Evolutionary conservation across 1,284 basidiomycete species (phyloP), one percentile per base, ranked within the genome.

Genomic region (Melampsora allii-populina): DNA sequence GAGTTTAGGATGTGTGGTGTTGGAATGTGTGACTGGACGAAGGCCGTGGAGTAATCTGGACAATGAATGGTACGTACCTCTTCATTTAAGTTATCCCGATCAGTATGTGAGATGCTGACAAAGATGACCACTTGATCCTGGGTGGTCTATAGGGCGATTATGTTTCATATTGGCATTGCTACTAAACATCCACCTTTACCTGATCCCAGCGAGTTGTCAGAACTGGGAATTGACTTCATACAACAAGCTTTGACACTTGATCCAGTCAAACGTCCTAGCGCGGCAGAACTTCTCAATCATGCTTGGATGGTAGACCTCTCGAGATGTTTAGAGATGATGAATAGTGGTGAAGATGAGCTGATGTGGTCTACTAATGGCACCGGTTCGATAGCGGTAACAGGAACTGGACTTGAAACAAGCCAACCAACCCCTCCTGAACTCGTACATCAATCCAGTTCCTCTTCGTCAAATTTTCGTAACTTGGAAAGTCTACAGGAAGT

Each of bases 31-130:
- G 1, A 98, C 96, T 0, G 96, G 96, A 0, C 89, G 90, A 79
- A 93, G 97, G 80, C 96, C 95, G 0, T 98, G 95, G 95, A 94
- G 91, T 80, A 95, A 97, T 80, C 87, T 98, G 59, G 96, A 98
- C 82, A 98, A 98, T 79, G 95, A 98, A 86, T 98, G 96, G 94
- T 92, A 78, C 77, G 88, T 80, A n/a, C 39, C 17, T 42, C 4
- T 42, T 17, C 12, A 3, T 36, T 36, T 31, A 39, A 58, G 68
- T 61, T 19, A 31, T 45, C 65, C 58, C 69, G 56, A 4, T 61
- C 27, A 27, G 36, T 67, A n/a, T 61, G 6, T 27, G 12, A 56
- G 6, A 21, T 63, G 31, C 36, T 58, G n/a, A 56, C 9, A 56
- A 10, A 77, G 88, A 39, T 80, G n/a, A 7, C 24, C 2, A 53